phyloP scores from a whole-genome alignment of 148 eudicot species.

The Euryodendron excelsum region DNA sequence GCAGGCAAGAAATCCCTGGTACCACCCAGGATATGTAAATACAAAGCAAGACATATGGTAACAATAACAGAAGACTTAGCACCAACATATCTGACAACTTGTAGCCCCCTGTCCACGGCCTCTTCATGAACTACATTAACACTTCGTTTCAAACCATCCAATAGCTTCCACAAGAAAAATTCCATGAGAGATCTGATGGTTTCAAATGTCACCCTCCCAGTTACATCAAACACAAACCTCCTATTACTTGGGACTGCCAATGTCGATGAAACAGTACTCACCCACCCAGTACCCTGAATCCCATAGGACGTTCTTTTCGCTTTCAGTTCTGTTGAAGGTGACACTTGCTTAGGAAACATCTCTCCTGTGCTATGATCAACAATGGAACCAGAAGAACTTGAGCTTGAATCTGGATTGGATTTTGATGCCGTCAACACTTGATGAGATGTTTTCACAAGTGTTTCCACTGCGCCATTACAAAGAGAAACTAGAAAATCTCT shows the following conservation, averaged over 20 bases:
- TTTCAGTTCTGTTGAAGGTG: constrained; percentile 3
- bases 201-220: constrained; percentile 77
- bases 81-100: constrained; percentile 55
- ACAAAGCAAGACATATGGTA: constrained; percentile 58
- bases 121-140: constrained; percentile 42
- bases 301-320: constrained; percentile 16
- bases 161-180: constrained; percentile 43
- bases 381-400: constrained; percentile 20
- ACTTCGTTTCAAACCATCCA: constrained; percentile 51
- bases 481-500: constrained; percentile 56
- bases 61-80: constrained; percentile 55
- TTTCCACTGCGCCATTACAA: constrained; percentile 75
- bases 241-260: constrained; percentile 69
- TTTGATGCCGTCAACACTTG: constrained; percentile 53
- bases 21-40: constrained; percentile 49
- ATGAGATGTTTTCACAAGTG: constrained; percentile 75
- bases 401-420: constrained; percentile 14
- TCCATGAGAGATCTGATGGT: constrained; percentile 58
- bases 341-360: constrained; percentile 14
- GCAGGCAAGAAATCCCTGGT: constrained; percentile 50
- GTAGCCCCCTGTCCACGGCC: constrained; percentile 51
- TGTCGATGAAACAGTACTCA: constrained; percentile 55
- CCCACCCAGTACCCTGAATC: constrained; percentile 40
- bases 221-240: constrained; percentile 65
- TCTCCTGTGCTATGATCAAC: constrained; percentile 12